These are phyloP conservation scores for Spergularia marina DNA, from an alignment of 148 eudicot genomes.

Conservation along the genomic window DNA sequence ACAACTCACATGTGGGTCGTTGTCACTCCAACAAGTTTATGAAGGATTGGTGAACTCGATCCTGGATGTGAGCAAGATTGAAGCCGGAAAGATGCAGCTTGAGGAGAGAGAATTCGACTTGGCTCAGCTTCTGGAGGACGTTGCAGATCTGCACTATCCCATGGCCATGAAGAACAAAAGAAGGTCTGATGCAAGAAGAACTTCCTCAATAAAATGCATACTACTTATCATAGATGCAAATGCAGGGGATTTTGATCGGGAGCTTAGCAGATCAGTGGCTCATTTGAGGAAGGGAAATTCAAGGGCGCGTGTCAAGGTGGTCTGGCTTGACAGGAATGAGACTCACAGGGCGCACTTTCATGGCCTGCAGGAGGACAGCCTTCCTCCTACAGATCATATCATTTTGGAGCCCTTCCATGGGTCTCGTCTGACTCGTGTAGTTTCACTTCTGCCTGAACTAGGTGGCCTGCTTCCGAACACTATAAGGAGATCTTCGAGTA, in stretches of 20 bases:
- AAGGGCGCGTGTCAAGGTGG: constrained; percentile 37
- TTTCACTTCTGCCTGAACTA: constrained; percentile 69
- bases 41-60: constrained; percentile 65
- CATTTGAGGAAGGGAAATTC: constrained; percentile 58
- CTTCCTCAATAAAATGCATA: constrained; percentile 24
- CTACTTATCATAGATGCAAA: constrained; percentile 53
- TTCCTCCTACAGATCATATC: constrained; percentile 47
- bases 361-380: constrained; percentile 42
- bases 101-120: constrained; percentile 56
- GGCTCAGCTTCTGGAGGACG: constrained; percentile 57
- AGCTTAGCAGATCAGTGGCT: constrained; percentile 43
- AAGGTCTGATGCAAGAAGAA: constrained; percentile 16
- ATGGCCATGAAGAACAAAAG: constrained; percentile 40
- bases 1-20: no score
- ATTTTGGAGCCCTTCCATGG: constrained; percentile 76
- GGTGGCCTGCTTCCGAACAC: constrained; percentile 30
- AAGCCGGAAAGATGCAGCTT: constrained; percentile 79
- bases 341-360: constrained; percentile 31
- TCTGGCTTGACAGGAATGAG: constrained; percentile 62
- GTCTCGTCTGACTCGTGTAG: constrained; percentile 43
- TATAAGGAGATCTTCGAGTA: neutral
- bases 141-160: constrained; percentile 58
- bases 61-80: constrained; percentile 69
- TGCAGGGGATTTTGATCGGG: constrained; percentile 44
- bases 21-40: no score